Percentiles rank a stretch among this genome's conserved stretches.
phyloP scores from a whole-genome alignment of 164 flowering plant genomes.

The Warburgia ugandensis region DNA sequence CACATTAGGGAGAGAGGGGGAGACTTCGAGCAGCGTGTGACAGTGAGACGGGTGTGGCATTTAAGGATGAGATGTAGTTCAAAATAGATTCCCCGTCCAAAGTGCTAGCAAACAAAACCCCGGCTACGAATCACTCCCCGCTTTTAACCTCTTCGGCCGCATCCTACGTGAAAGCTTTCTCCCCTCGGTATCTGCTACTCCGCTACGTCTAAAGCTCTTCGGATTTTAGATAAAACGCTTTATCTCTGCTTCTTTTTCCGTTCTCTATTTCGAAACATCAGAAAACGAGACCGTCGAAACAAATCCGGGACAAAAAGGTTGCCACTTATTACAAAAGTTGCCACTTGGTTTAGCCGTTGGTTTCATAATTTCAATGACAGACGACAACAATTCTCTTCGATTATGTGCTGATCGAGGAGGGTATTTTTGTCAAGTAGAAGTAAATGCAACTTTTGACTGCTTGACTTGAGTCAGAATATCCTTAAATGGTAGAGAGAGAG shows the following conservation, averaged over 20 bases:
- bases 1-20: not conserved
- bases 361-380: not conserved
- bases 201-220: not conserved
- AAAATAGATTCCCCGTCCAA: slow-evolving; percentile 5
- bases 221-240: too few relatives aligned
- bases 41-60: not conserved
- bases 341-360: not conserved
- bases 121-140: not conserved
- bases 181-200: not conserved
- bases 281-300: not conserved
- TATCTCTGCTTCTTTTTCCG: not conserved
- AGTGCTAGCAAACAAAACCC: not conserved
- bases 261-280: not conserved
- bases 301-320: not conserved
- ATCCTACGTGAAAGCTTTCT: not conserved
- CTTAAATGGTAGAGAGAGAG: too few relatives aligned
- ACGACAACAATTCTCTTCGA: too few relatives aligned
- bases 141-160: slow-evolving; percentile 9
- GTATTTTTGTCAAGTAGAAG: too few relatives aligned
- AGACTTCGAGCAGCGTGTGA: not conserved
- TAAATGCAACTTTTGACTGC: too few relatives aligned
- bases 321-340: not conserved
- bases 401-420: too few relatives aligned
- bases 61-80: not conserved
- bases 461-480: too few relatives aligned